Base-by-base conservation (phyloP, 2,329 filamentous ascomycete genomes). In the Cladophialophora exuberans region DNA sequence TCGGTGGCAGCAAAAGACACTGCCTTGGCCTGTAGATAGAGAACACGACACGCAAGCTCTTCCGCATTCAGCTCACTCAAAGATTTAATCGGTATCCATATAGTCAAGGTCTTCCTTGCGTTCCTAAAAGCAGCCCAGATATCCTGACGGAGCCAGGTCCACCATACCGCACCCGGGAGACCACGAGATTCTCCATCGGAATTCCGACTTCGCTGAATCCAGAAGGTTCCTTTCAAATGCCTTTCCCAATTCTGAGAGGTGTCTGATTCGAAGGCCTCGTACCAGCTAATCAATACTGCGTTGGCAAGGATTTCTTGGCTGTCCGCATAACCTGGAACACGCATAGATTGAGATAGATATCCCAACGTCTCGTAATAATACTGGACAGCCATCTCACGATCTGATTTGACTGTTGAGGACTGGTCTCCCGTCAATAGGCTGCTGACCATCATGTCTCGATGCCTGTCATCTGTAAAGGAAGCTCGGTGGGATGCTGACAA, bases 61-160 rank as follows among this genome's bases (percentile, higher is more conserved):
- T 82, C 74, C 0, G 76, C 72, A n/a, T 70, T 74, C 31, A 85
- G 72, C 2, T 75, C 72, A 3, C 71, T 64, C 33, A 79, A 76
- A 0, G 73, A 70, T 53, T 76, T 79, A 6, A 73, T 77, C 0
- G 82, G 82, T 38, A 73, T 74, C 81, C 82, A 86, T 44, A 84
- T 83, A 28, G 76, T 84, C 57, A 84, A 76, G 2, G 78, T 77
- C 6, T 77, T 73, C 3, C 84, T 71, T 18, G 75, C 74, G 63
- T 85, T 83, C 0, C 82, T 75, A 59, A 85, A 85, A 0, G 83
- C 83, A 1, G 82, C 83, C 83, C 83, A 86, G 0, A 83, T 76
- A 63, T 87, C 84, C 63, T 87, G 84, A n/a, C 82, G 73, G 3
- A 86, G 70, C 84, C 83, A 87, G 0, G 79, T 78, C 83, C 84